These are phyloP conservation scores for Clausena lansium DNA, from an alignment of 345 rosid species.

Conservation along the genomic window DNA sequence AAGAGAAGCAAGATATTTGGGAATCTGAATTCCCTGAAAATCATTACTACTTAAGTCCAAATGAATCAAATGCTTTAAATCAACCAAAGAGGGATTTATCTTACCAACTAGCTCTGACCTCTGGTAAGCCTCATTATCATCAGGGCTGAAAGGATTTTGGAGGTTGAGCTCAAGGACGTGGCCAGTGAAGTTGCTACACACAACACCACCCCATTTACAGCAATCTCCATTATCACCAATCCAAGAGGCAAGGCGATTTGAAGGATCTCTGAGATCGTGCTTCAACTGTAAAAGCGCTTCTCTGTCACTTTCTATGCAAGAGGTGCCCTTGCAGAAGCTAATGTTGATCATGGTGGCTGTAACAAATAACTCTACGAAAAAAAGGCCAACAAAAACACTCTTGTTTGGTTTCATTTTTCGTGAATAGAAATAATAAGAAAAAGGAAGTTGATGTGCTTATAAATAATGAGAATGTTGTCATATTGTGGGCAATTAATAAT, in stretches of 20 bases:
- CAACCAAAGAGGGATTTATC: not conserved
- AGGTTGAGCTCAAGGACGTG: not conserved
- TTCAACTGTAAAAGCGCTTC: conserved; percentile 23
- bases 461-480: not conserved
- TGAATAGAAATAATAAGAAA: not conserved
- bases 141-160: not conserved
- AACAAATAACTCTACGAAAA: no score
- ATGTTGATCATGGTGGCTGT: not conserved
- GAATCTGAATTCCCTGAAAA: not conserved
- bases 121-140: not conserved
- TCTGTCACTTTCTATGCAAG: conserved; percentile 19
- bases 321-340: not conserved
- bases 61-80: not conserved
- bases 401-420: no score
- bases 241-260: not conserved
- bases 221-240: no score
- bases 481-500: not conserved
- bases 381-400: no score
- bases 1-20: not conserved
- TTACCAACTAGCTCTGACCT: not conserved
- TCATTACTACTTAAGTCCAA: not conserved
- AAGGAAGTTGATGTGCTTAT: not conserved
- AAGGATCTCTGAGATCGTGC: conserved; percentile 17
- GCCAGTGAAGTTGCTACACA: not conserved
- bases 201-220: not conserved